phyloP scores from a whole-genome alignment of 2,329 filamentous ascomycete genomes.

The Colletotrichum sp. region DNA sequence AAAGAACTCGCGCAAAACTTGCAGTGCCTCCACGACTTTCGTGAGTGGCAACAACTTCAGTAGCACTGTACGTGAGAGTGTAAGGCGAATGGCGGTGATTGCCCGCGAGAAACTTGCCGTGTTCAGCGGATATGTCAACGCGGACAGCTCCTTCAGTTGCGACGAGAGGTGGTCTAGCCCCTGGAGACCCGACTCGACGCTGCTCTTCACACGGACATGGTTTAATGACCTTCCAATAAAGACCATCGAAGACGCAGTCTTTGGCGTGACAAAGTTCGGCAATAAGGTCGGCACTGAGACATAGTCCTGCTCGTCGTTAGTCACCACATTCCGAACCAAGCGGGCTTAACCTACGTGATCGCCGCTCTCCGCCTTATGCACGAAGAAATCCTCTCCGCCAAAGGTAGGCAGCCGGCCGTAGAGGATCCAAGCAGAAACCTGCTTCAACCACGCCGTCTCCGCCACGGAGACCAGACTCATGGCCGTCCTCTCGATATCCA shows the following conservation, averaged over 20 bases:
- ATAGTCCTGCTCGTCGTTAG: slow-evolving; percentile 55
- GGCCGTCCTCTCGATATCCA: slow-evolving; percentile 81
- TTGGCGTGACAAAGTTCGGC: slow-evolving; percentile 78
- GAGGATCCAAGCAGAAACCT: slow-evolving; percentile 87
- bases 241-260: slow-evolving; percentile 81
- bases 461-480: slow-evolving; percentile 76
- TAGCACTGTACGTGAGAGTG: slow-evolving; percentile 82
- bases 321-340: not conserved
- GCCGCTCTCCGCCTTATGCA: slow-evolving; percentile 56
- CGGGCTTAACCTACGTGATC: slow-evolving; percentile 40
- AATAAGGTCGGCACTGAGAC: slow-evolving; percentile 64
- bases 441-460: slow-evolving; percentile 90
- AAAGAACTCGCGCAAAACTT: slow-evolving; percentile 84
- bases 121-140: slow-evolving; percentile 76
- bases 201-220: slow-evolving; percentile 71
- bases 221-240: slow-evolving; percentile 92
- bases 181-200: slow-evolving; percentile 45
- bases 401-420: slow-evolving; percentile 84
- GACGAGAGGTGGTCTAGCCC: slow-evolving; percentile 68
- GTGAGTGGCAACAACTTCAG: slow-evolving; percentile 81
- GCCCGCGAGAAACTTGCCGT: slow-evolving; percentile 72
- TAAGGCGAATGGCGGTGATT: slow-evolving; percentile 78
- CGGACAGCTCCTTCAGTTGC: slow-evolving; percentile 73
- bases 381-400: slow-evolving; percentile 86
- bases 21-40: slow-evolving; percentile 78